Percentiles rank a stretch among this genome's conserved stretches.
These are phyloP conservation scores for Picochlorum sp. DNA, from an alignment of 139 green algal genomes.

Conservation along the genomic window DNA sequence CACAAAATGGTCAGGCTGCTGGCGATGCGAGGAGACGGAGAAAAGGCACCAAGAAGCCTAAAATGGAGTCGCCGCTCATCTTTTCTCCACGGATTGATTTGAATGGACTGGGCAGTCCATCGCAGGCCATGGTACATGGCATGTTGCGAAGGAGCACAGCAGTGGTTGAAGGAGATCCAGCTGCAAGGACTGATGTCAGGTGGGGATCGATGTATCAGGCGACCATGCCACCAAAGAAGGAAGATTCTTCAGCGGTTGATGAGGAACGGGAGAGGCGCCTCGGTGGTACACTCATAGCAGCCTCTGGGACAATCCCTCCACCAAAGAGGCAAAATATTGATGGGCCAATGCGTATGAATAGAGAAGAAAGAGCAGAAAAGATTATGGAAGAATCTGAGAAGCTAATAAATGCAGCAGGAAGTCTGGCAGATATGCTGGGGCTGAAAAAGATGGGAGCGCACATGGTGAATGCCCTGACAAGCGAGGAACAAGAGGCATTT, in stretches of 20 bases:
- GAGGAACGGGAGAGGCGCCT: not conserved
- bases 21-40: too few relatives aligned
- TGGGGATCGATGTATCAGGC: not conserved
- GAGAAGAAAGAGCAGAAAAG: not conserved
- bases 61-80: too few relatives aligned
- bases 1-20: too few relatives aligned
- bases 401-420: not conserved
- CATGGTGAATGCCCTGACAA: not conserved
- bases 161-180: not conserved
- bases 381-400: not conserved
- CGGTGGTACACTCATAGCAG: not conserved
- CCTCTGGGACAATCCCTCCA: not conserved
- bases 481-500: conserved; percentile 13
- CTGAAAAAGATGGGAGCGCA: conserved; percentile 16
- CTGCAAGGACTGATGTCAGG: not conserved
- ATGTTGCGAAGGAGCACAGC: not conserved
- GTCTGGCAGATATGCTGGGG: not conserved
- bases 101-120: too few relatives aligned
- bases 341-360: not conserved
- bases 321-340: conserved; percentile 6
- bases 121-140: not conserved
- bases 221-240: not conserved
- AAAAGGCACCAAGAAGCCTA: too few relatives aligned
- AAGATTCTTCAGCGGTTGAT: not conserved
- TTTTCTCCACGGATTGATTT: too few relatives aligned